phyloP scores from a whole-genome alignment of 352 stramenopile species.

The Phytopythium boreale region DNA sequence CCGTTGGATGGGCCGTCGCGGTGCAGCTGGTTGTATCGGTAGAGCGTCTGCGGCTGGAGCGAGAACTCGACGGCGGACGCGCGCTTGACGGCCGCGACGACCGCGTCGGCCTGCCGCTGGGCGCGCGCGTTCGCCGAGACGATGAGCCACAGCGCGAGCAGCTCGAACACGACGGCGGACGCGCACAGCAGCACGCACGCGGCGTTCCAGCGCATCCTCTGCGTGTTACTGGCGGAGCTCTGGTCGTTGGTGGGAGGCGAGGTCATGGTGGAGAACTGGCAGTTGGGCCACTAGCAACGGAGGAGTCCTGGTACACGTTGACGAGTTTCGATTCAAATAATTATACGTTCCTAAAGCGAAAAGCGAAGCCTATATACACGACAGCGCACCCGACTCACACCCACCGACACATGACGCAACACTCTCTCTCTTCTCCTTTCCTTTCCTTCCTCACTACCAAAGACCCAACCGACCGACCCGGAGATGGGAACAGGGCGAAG shows the following conservation, averaged over 20 bases:
- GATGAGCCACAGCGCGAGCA: slow-evolving; percentile 22
- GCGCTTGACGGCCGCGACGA: slow-evolving; percentile 22
- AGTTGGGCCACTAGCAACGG: neutral
- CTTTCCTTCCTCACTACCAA: neutral
- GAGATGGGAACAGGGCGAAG: slow-evolving; percentile 1
- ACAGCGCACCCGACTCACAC: neutral
- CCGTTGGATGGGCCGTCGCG: neutral
- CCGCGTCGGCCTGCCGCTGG: slow-evolving; percentile 15
- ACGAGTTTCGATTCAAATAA: slow-evolving; percentile 4
- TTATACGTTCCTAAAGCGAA: neutral
- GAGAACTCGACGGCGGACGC: slow-evolving; percentile 31
- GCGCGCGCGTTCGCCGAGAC: slow-evolving; percentile 18
- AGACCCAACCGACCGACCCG: neutral
- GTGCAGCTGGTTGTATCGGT: slow-evolving; percentile 5
- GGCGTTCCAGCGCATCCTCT: slow-evolving; percentile 19
- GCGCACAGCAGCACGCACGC: neutral
- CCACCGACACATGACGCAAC: neutral
- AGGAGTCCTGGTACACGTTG: neutral
- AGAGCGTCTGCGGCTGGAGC: slow-evolving; percentile 16
- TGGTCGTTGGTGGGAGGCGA: no score
- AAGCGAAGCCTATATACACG: neutral
- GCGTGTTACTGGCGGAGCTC: no score
- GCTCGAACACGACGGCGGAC: neutral
- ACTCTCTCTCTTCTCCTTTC: neutral
- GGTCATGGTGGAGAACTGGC: neutral